These are phyloP conservation scores for Rhizopogon sp. DNA, from an alignment of 768 basidiomycete species.

Conservation along the genomic window DNA sequence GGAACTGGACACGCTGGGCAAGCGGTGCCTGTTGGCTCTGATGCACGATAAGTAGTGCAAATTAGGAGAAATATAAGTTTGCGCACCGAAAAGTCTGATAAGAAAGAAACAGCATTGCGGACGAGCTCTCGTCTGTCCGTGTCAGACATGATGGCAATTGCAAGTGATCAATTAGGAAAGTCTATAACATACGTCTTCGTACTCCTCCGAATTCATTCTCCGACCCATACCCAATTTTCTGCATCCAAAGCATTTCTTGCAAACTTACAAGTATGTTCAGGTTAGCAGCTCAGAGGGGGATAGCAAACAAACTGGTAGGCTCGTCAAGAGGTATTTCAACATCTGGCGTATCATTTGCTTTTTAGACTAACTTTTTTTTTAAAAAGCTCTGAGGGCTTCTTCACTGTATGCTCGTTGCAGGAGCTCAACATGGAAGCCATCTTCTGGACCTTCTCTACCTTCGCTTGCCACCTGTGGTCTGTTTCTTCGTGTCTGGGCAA, in stretches of 20 bases:
- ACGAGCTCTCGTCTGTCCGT: slow-evolving; percentile 70
- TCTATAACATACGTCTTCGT: background rate
- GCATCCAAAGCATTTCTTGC: background rate
- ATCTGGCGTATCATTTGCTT: too few species aligned
- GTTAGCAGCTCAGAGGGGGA: slow-evolving; percentile 19
- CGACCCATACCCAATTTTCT: slow-evolving; percentile 15
- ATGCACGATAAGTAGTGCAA: slow-evolving; percentile 4
- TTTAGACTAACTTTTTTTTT: background rate
- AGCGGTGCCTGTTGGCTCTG: slow-evolving; percentile 77
- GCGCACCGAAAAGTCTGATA: slow-evolving; percentile 76
- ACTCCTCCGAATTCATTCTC: slow-evolving; percentile 21
- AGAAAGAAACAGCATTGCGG: slow-evolving; percentile 78
- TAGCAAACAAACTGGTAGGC: slow-evolving; percentile 9
- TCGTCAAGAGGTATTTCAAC: slow-evolving; percentile 9
- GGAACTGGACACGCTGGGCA: slow-evolving; percentile 84
- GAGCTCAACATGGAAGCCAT: slow-evolving; percentile 8
- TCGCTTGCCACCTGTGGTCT: slow-evolving; percentile 6
- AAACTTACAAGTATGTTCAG: slow-evolving; percentile 23
- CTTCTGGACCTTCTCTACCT: slow-evolving; percentile 1
- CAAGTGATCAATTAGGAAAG: background rate
- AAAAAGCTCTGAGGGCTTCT: slow-evolving; percentile 3
- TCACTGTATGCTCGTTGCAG: slow-evolving; percentile 12
- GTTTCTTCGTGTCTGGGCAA: slow-evolving; percentile 23
- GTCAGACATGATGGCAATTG: slow-evolving; percentile 32
- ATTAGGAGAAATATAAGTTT: background rate